Conservation (phyloP, 257 asterid species). For the Ilex aquifolium region DNA sequence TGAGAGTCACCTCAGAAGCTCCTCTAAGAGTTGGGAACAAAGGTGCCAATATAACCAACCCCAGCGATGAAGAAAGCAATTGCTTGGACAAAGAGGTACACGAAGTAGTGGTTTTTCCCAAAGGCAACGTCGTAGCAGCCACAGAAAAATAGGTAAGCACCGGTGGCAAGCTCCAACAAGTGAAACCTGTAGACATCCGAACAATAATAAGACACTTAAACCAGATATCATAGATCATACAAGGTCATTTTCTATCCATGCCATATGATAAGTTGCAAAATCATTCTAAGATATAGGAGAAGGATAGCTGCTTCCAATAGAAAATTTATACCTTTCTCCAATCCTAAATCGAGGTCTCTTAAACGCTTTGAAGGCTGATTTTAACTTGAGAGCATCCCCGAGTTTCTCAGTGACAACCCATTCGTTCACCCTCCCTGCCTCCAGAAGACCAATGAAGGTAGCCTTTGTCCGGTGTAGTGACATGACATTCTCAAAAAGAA, state of each 20-base stretch:
- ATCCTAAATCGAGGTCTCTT: slow-evolving; percentile 50
- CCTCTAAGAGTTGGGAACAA: slow-evolving; percentile 42
- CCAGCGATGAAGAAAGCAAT: slow-evolving; percentile 69
- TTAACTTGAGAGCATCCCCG: slow-evolving; percentile 66
- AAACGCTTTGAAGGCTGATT: slow-evolving; percentile 47
- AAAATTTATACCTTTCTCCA: slow-evolving; percentile 55
- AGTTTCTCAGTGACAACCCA: slow-evolving; percentile 96
- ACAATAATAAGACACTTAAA: no score
- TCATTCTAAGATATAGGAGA: no score
- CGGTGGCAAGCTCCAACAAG: slow-evolving; percentile 56
- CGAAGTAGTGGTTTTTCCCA: slow-evolving; percentile 53
- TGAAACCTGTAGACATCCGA: slow-evolving; percentile 39
- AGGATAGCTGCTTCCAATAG: background rate
- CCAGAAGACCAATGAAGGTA: slow-evolving; percentile 86
- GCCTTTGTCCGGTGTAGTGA: slow-evolving; percentile 88
- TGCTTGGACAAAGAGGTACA: slow-evolving; percentile 65
- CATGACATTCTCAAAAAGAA: slow-evolving; percentile 92
- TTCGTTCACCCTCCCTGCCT: slow-evolving; percentile 84
- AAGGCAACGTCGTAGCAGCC: slow-evolving; percentile 67
- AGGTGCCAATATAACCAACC: slow-evolving; percentile 72
- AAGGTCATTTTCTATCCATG: no score
- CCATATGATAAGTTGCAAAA: no score
- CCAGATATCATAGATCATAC: no score
- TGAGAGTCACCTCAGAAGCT: background rate
- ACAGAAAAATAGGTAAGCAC: slow-evolving; percentile 64